Evolutionary conservation across 2,329 filamentous ascomycete species (phyloP).

Genomic region (Neopestalotiopsis sp.): DNA sequence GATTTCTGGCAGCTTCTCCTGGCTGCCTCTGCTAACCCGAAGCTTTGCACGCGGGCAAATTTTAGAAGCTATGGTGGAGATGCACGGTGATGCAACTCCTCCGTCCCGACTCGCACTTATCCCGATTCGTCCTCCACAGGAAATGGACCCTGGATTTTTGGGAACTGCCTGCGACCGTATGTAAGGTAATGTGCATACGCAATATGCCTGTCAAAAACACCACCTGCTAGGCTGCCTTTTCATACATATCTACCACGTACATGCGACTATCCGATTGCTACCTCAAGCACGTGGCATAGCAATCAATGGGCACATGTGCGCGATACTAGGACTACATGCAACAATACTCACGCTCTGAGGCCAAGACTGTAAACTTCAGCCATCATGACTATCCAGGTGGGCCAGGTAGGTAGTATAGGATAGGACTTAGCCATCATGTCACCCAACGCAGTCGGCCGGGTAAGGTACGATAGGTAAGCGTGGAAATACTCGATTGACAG

Average conservation of each 20-base stretch:
- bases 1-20: neutral
- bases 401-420: too few species aligned
- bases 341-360: neutral
- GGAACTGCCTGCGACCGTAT: neutral
- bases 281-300: neutral
- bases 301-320: neutral
- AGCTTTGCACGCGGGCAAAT: constrained; percentile 5
- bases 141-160: constrained; percentile 6
- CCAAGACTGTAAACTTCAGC: neutral
- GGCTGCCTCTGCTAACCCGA: neutral
- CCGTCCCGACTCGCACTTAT: constrained; percentile 11
- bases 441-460: too few species aligned
- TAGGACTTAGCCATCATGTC: too few species aligned
- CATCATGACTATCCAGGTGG: too few species aligned
- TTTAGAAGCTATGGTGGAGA: constrained; percentile 13
- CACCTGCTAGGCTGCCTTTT: neutral
- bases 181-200: neutral
- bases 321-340: neutral
- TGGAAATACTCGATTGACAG: too few species aligned
- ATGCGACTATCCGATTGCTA: neutral
- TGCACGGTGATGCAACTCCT: constrained; percentile 15
- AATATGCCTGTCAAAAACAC: neutral
- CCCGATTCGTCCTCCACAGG: neutral
- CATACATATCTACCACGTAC: neutral
- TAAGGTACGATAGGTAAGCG: too few species aligned